phyloP scores from a whole-genome alignment of 2,329 filamentous ascomycete genomes.

The Aspergillus niger region DNA sequence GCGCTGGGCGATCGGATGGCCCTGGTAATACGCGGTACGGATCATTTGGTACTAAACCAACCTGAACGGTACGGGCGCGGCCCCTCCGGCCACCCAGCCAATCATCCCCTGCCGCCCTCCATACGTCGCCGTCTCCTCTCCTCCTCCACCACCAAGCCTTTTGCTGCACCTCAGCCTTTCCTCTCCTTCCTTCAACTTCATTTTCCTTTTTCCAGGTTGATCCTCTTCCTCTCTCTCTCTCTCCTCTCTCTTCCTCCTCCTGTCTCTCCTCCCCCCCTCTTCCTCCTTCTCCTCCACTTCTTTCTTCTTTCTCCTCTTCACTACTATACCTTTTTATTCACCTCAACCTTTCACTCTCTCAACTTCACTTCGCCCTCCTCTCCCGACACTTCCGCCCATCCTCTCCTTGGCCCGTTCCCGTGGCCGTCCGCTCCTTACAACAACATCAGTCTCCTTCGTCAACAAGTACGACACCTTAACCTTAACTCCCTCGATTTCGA shows the following conservation, averaged over 20 bases:
- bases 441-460: slow-evolving; percentile 13
- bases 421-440: slow-evolving; percentile 45
- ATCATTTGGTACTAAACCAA: neutral
- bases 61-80: neutral
- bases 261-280: slow-evolving; percentile 16
- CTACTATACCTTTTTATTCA: slow-evolving; percentile 9
- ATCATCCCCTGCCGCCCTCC: slow-evolving; percentile 17
- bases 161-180: slow-evolving; percentile 19
- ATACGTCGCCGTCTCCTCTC: slow-evolving; percentile 17
- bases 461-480: slow-evolving; percentile 8
- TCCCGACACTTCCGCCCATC: slow-evolving; percentile 12
- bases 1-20: slow-evolving; percentile 14
- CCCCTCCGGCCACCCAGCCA: slow-evolving; percentile 9
- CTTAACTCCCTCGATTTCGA: slow-evolving; percentile 9
- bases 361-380: slow-evolving; percentile 11
- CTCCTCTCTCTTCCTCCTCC: slow-evolving; percentile 13
- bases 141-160: slow-evolving; percentile 14
- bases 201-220: slow-evolving; percentile 22
- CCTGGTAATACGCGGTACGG: slow-evolving; percentile 18
- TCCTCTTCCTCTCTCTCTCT: slow-evolving; percentile 18
- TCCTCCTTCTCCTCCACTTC: slow-evolving; percentile 15
- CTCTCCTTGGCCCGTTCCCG: slow-evolving; percentile 30
- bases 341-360: slow-evolving; percentile 12
- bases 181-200: slow-evolving; percentile 23
- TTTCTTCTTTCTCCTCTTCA: slow-evolving; percentile 12